Conservation (phyloP, 345 rosid genomes). For the Corchorus olitorius region DNA sequence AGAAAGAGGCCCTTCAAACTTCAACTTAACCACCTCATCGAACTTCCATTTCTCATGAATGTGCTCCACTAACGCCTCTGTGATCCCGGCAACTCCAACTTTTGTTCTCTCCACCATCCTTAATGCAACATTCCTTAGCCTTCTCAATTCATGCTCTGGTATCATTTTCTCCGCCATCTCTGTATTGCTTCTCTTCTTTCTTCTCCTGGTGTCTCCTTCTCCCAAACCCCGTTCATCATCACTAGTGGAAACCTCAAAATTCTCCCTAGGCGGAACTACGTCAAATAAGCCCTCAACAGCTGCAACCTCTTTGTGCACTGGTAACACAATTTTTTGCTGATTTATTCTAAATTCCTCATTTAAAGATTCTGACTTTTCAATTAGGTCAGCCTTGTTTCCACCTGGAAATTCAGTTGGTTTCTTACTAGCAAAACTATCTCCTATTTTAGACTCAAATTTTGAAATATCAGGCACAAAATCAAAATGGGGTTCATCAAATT, state of each 20-base stretch:
- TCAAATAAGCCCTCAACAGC: constrained; percentile 20
- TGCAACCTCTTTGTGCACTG: constrained; percentile 14
- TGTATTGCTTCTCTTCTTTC: constrained; percentile 50
- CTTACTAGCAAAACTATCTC: constrained; percentile 4
- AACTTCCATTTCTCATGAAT: constrained; percentile 78
- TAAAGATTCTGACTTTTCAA: constrained; percentile 18
- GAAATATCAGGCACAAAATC: constrained; percentile 26
- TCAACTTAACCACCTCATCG: constrained; percentile 87
- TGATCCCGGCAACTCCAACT: constrained; percentile 80
- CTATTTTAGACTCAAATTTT: neutral
- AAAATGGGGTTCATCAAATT: constrained; percentile 24
- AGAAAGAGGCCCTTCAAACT: constrained; percentile 68
- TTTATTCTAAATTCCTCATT: constrained; percentile 22
- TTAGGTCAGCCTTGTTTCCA: neutral
- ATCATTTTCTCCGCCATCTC: constrained; percentile 54
- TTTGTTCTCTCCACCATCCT: constrained; percentile 84
- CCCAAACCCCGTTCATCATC: constrained; percentile 25
- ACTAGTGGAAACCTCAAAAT: constrained; percentile 37
- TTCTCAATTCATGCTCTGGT: constrained; percentile 73
- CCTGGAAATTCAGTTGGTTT: neutral
- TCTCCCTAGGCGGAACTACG: constrained; percentile 12
- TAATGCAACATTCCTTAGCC: constrained; percentile 73
- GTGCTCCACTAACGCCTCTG: constrained; percentile 63
- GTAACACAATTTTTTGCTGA: neutral
- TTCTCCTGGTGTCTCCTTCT: constrained; percentile 31